Evolutionary conservation across 2,329 filamentous ascomycete species (phyloP), one percentile per base, ranked within the genome.

Genomic region (Fusarium musae): DNA sequence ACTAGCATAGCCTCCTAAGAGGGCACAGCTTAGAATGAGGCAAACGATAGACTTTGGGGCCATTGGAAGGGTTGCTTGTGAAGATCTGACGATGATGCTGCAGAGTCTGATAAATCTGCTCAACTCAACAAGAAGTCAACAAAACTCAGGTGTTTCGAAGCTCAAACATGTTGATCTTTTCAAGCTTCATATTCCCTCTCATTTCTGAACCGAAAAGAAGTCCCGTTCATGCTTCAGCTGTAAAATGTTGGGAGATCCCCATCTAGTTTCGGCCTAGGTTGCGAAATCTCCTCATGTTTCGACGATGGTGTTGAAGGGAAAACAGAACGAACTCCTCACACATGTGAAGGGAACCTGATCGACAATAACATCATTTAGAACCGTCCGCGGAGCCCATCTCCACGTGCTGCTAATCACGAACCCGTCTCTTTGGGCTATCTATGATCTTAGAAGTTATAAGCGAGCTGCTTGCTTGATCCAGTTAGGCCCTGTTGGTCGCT

Each of bases 1-100:
- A 12, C 73, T 74, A 5, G 64, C 60, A n/a, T 71, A 76, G 19
- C 74, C 73, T 46, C 74, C 74, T 6, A 75, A 23, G 15, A 75
- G 59, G 3, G 62, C 71, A 46, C 69, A 76, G 37, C 59, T 21
- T 6, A 76, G 28, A 9, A 75, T 59, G n/a, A 75, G 50, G 10
- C 58, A 46, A 13, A 70, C 9, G 13, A 63, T 52, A 15, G 34
- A 39, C 28, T 44, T 66, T 0, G 32, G 47, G 21, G 49, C 43
- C 70, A 73, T 71, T n/a, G 36, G 10, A 23, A 43, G 8, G 37
- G 3, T 8, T 21, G 32, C 42, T 53, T 49, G 32, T 59, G 26
- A 34, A 52, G 37, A 32, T 26, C 5, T 11, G 36, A 37, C 19
- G 15, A 17, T 13, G 34, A 26, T 30, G n/a, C 3, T n/a, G 13